Base-by-base conservation (phyloP, 495 filamentous ascomycete species). In the Aspergillus indologenus region DNA sequence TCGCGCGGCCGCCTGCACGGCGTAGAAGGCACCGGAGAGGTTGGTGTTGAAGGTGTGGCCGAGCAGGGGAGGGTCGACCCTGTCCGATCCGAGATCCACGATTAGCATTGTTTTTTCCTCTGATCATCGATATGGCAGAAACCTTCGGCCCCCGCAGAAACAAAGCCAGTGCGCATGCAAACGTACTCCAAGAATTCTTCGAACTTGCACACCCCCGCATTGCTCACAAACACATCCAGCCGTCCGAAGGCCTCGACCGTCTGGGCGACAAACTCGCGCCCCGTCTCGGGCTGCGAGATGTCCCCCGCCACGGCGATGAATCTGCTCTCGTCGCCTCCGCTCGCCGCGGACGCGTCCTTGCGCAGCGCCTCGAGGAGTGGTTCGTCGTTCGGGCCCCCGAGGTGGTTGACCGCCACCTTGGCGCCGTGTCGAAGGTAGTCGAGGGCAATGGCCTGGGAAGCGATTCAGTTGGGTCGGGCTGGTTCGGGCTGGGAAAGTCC, bases 201-300 rank as follows among this genome's bases (percentile, higher is more conserved):
- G 69, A 95, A 95, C 59, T 88, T 76, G 76, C 90, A 96, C 29
- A 96, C 81, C 1, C 92, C 91, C 0, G 92, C 92, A 75, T 96
- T 96, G 71, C 84, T 88, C 2, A 96, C 87, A 71, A 92, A 92
- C 2, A 95, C 79, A 68, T 96, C 90, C 0, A 96, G 68, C 1
- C 83, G 76, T 0, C 76, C 74, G 64, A 87, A 96, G 0, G 61
- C 63, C 23, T 79, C 67, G 0, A 89, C 83, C 0, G 85, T 83
- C 54, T 76, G 73, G 18, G 73, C 56, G 20, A 91, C 80, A 15
- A 92, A 79, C 1, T 71, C 64, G 1, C 70, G 65, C 7, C 86
- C 85, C 0, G 89, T 91, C 19, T 81, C 73, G 0, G 87, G 85
- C 56, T 85, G 77, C 0, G 83, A 82, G 12, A 92, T 82, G 65